These are phyloP conservation scores for Albugo candida DNA, from an alignment of 352 stramenopile species.

Conservation along the genomic window DNA sequence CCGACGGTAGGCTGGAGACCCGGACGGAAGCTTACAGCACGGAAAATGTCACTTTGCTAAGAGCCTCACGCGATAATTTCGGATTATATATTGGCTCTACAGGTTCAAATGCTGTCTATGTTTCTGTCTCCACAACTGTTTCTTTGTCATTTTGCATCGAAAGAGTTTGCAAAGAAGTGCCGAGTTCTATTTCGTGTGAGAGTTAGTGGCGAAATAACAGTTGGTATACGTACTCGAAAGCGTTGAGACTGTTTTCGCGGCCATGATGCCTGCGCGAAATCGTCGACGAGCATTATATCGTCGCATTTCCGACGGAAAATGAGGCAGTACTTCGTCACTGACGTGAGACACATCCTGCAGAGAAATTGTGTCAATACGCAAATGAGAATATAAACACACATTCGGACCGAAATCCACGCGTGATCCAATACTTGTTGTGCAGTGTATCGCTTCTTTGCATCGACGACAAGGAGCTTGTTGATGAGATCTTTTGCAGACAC, in stretches of 20 bases:
- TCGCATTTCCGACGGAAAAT: constrained; percentile 82
- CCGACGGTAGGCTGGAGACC: constrained; percentile 61
- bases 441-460: constrained; percentile 80
- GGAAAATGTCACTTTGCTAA: constrained; percentile 80
- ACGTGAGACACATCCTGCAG: constrained; percentile 37
- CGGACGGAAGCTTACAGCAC: constrained; percentile 52
- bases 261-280: constrained; percentile 66
- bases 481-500: constrained; percentile 86
- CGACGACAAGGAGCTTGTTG: constrained; percentile 71
- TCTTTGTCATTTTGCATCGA: too few species aligned
- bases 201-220: too few species aligned
- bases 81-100: too few species aligned
- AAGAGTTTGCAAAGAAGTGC: too few species aligned
- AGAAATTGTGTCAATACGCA: not conserved
- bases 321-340: constrained; percentile 53
- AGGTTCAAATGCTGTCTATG: too few species aligned
- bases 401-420: constrained; percentile 55
- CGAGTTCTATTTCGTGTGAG: too few species aligned
- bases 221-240: not conserved
- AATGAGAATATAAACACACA: not conserved
- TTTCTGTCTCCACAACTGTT: too few species aligned
- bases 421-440: constrained; percentile 68
- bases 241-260: constrained; percentile 31
- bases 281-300: constrained; percentile 66
- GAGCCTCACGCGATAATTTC: too few species aligned